Evolutionary conservation across 2,329 filamentous ascomycete genomes (phyloP), one percentile per base, ranked within the genome.

Genomic region (Rhexocercosporidium sp.): DNA sequence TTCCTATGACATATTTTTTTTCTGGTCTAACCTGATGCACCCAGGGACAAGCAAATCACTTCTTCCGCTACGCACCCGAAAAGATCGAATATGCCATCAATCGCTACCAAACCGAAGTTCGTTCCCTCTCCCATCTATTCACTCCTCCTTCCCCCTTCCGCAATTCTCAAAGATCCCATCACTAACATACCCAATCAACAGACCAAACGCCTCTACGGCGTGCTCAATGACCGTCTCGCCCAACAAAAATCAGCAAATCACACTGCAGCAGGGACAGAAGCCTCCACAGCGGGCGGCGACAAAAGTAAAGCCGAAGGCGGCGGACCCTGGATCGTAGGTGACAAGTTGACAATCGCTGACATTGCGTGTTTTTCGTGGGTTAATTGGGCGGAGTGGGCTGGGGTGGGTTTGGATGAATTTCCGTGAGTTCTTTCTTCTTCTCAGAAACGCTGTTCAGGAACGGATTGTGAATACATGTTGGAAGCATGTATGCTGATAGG

Each of bases 21-120:
- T 11, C 18, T 12, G 12, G 4, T 7, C 34, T 37, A 93, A 74
- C 88, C 34, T 59, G 8, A 25, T 16, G 29, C 16, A 12, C 3
- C 7, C 46, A 63, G 66, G 70, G 70, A 16, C 69, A 72, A 66
- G 85, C 67, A 91, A 93, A 95, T 79, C 92, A 96, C 79, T 96
- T 96, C 80, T 83, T 82, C 62, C 86, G 92, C 66, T 95, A 96
- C 74, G 92, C 92, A 0, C 91, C 92, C 0, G 90, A 93, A 77
- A 89, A 86, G 78, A 94, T 96, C 73, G 82, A 89, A 73, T 96
- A 96, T 77, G 92, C 90, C 70, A 87, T 96, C 66, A 87, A 92
- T 75, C 86, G 93, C 57, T 96, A 96, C 81, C 82, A 85, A 76
- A 94, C 92, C 76, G 93, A 96, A 92, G 90, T 0, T 84, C 34